A percentile compares a stretch with the other conserved stretches of the same genome.
These are phyloP conservation scores for Knoxia roxburghii DNA, from an alignment of 257 asterid genomes.

Conservation along the genomic window DNA sequence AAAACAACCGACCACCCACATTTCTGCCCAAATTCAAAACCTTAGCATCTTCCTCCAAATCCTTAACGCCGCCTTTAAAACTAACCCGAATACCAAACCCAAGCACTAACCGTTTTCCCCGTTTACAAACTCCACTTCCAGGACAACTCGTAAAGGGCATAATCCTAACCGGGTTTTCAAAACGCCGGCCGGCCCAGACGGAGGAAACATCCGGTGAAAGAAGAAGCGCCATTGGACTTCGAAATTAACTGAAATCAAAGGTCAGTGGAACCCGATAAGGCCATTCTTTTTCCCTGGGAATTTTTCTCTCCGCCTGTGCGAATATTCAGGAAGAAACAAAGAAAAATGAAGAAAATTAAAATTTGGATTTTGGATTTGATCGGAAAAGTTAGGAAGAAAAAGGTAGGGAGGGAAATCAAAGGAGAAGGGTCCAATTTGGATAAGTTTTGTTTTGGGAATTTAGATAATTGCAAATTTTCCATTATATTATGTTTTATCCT, in stretches of 20 bases:
- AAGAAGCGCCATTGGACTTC: constrained; percentile 30
- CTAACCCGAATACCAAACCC: constrained; percentile 32
- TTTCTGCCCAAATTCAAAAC: constrained; percentile 36
- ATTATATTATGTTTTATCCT: too few species aligned
- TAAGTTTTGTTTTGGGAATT: constrained; percentile 5
- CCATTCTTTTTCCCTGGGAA: not conserved
- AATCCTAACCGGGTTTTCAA: constrained; percentile 12
- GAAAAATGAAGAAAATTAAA: not conserved
- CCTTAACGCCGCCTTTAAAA: constrained; percentile 34
- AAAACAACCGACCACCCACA: constrained; percentile 32
- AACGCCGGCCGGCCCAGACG: constrained; percentile 11
- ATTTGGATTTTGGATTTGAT: constrained; percentile 6
- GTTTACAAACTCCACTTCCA: not conserved
- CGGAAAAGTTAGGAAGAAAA: not conserved
- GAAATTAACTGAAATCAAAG: constrained; percentile 10
- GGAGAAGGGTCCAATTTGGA: constrained; percentile 14
- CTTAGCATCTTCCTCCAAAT: constrained; percentile 52
- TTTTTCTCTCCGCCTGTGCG: constrained; percentile 1
- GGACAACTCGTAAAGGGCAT: constrained; percentile 12
- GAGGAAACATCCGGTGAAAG: constrained; percentile 31
- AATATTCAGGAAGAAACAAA: constrained; percentile 11
- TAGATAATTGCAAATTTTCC: constrained; percentile 11
- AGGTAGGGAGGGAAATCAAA: constrained; percentile 5
- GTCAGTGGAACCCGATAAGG: constrained; percentile 1
- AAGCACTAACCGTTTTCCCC: constrained; percentile 20